phyloP scores from a whole-genome alignment of 805 yeast genomes.

The Ogataea ramenticola region DNA sequence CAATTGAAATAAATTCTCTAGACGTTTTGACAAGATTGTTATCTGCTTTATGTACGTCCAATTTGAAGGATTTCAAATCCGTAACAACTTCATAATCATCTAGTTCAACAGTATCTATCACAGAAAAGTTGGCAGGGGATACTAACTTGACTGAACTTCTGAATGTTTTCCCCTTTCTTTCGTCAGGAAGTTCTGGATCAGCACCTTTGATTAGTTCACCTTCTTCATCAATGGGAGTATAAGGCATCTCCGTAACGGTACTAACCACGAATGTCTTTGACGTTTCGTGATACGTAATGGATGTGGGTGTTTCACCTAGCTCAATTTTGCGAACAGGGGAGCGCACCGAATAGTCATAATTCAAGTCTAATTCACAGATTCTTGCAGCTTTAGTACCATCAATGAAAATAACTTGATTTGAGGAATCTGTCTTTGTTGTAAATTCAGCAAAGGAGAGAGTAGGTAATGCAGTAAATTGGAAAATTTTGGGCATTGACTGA shows the following conservation, averaged over 20 bases:
- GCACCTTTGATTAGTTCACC: slow-evolving; percentile 55
- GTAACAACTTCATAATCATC: slow-evolving; percentile 62
- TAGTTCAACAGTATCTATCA: slow-evolving; percentile 62
- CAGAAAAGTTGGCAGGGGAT: slow-evolving; percentile 70
- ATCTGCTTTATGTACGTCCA: slow-evolving; percentile 26
- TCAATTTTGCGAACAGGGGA: slow-evolving; percentile 48
- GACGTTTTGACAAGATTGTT: slow-evolving; percentile 27
- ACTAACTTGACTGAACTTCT: slow-evolving; percentile 58
- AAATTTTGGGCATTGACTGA: slow-evolving; percentile 56
- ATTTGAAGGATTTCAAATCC: slow-evolving; percentile 44
- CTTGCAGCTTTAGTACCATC: slow-evolving; percentile 68
- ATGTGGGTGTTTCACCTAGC: slow-evolving; percentile 57
- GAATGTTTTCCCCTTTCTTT: slow-evolving; percentile 49
- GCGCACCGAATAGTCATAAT: slow-evolving; percentile 48
- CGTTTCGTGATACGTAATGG: slow-evolving; percentile 61
- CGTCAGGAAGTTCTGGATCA: slow-evolving; percentile 29
- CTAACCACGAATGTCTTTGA: slow-evolving; percentile 59
- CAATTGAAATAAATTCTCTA: slow-evolving; percentile 68
- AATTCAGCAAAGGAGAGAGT: slow-evolving; percentile 61
- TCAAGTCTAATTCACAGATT: slow-evolving; percentile 38
- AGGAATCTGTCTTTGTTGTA: slow-evolving; percentile 22
- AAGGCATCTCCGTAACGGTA: slow-evolving; percentile 51
- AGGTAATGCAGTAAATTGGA: slow-evolving; percentile 58
- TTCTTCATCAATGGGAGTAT: slow-evolving; percentile 67
- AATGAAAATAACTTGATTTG: slow-evolving; percentile 58